Base-by-base conservation (phyloP, 176 grass and related monocot genomes). In the Ensete ventricosum region DNA sequence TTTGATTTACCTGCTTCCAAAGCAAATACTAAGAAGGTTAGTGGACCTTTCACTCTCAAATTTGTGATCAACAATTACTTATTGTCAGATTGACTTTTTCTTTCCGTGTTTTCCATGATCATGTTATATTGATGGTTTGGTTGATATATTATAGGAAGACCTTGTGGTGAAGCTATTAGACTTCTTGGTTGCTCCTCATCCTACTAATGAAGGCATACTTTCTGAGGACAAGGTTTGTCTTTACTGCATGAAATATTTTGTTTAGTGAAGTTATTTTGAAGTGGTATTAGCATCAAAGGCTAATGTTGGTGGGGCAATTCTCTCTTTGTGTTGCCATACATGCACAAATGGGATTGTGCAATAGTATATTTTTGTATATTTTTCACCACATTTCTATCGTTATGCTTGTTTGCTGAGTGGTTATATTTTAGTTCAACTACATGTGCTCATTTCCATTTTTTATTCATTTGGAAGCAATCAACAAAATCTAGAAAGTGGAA, bases 181-280 rank as follows among this genome's bases (percentile, higher is more conserved):
- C 53, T 99, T 99, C 74, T 91, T 99, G 79, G 88, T 87, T 67
- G 96, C 88, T 62, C 96, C 96, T 78, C 91, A 86, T 82, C 72
- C 57, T 29, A 26, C 64, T 17, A 62, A 80, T 82, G 84, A 83
- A 78, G 85, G 64, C 65, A 73, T 67, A 51, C 69, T 70, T 78
- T 87, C 90, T 60, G 94, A 93, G 81, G 77, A 87, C n/a, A 64
- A 19, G 57, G 17, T 20, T 60, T n/a, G 5, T n/a, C n/a, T 20
- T n/a, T 60, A 60, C 16, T 60, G 16, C 57, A 34, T 22, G 64
- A 67, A 67, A 13, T 67, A 34, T 14, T 43, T 29, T 29, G 11
- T 66, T 4, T 34, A 14, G 14, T 43, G 1, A 29, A 6, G 26
- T 4, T 67, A 4, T 67, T 24, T 16, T 29, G 2, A 34, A 29